Conservation (phyloP, 768 basidiomycete species). For the Chalciporus chontae region DNA sequence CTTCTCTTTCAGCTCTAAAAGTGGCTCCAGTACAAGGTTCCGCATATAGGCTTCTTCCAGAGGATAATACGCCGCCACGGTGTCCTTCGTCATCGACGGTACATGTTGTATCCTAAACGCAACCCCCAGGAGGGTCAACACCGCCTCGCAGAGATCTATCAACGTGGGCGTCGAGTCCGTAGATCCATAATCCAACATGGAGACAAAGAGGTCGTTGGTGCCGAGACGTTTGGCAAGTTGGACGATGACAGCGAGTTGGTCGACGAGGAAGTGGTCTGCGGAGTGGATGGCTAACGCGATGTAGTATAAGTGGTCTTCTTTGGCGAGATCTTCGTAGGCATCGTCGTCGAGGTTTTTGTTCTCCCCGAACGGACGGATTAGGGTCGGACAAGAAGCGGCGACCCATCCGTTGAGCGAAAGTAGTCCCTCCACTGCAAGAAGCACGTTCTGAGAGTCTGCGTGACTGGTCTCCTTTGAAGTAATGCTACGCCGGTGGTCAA, state of each 20-base stretch:
- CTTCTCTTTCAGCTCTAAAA: slow-evolving; percentile 74
- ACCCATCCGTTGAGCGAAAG: slow-evolving; percentile 99
- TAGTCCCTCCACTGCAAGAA: slow-evolving; percentile 87
- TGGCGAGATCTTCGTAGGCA: slow-evolving; percentile 85
- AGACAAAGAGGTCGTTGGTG: slow-evolving; percentile 88
- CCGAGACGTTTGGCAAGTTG: slow-evolving; percentile 92
- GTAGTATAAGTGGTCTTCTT: slow-evolving; percentile 84
- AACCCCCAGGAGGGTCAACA: slow-evolving; percentile 88
- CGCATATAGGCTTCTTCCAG: slow-evolving; percentile 92
- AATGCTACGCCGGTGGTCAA: slow-evolving; percentile 48
- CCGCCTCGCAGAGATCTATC: slow-evolving; percentile 92
- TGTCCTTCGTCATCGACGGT: slow-evolving; percentile 88
- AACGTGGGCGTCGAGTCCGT: slow-evolving; percentile 93
- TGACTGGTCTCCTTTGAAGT: slow-evolving; percentile 78
- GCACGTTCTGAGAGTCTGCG: slow-evolving; percentile 86
- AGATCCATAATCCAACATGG: slow-evolving; percentile 96
- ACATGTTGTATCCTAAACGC: slow-evolving; percentile 93
- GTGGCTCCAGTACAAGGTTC: slow-evolving; percentile 88
- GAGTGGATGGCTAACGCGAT: slow-evolving; percentile 95
- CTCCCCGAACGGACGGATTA: slow-evolving; percentile 92
- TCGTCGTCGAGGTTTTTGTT: slow-evolving; percentile 69
- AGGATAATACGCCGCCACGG: slow-evolving; percentile 88
- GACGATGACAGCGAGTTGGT: slow-evolving; percentile 96
- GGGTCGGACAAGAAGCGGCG: slow-evolving; percentile 89
- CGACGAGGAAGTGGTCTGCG: slow-evolving; percentile 98